A percentile compares a stretch with the other conserved stretches of the same genome.
These are phyloP conservation scores for Aureobasidium sp. DNA, from an alignment of 2,329 filamentous ascomycete genomes.

Conservation along the genomic window DNA sequence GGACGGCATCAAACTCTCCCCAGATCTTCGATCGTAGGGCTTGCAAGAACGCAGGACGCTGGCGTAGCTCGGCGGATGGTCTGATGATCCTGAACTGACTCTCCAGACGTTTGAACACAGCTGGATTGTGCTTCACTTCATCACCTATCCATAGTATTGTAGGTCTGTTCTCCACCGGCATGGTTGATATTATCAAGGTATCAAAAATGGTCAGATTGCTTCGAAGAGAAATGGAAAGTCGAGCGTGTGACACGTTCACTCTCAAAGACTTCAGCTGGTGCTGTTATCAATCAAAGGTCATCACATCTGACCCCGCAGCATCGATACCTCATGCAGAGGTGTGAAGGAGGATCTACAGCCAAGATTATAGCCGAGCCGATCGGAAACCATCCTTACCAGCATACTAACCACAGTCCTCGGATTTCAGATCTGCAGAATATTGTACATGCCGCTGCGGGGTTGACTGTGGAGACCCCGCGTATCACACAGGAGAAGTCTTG, in stretches of 20 bases:
- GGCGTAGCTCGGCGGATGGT: constrained; percentile 30
- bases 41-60: constrained; percentile 34
- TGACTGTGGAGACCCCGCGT: neutral
- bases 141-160: constrained; percentile 40
- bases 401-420: neutral
- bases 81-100: constrained; percentile 35
- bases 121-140: constrained; percentile 40
- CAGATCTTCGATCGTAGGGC: constrained; percentile 33
- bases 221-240: too few species aligned
- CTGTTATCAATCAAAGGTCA: neutral
- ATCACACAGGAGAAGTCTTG: neutral
- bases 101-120: constrained; percentile 32
- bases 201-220: too few species aligned
- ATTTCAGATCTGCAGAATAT: neutral
- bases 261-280: too few species aligned
- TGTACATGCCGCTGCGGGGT: neutral
- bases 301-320: neutral
- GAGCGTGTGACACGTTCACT: too few species aligned
- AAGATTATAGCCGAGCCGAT: neutral
- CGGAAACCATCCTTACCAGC: neutral
- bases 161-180: constrained; percentile 24
- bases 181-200: neutral
- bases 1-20: constrained; percentile 42
- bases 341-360: neutral
- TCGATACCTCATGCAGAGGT: neutral